These are phyloP conservation scores for Vigna nakashimae DNA, from an alignment of 306 rosid species.

Conservation along the genomic window DNA sequence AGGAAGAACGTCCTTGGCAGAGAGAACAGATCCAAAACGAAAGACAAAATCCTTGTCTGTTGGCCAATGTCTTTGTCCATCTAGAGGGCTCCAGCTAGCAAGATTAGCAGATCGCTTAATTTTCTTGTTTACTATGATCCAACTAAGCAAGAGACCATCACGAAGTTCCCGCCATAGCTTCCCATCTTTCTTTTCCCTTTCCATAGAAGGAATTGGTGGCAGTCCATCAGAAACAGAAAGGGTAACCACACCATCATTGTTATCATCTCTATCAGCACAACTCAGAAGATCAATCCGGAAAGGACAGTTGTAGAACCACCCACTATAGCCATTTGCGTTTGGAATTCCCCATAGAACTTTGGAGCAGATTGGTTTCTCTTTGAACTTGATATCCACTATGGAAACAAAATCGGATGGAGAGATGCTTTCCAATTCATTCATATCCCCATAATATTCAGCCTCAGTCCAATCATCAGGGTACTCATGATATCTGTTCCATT, in stretches of 20 bases:
- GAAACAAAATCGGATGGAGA: conserved; percentile 88
- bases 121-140: conserved; percentile 82
- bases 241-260: conserved; percentile 62
- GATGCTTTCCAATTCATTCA: conserved; percentile 57
- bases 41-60: conserved; percentile 82
- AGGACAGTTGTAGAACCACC: conserved; percentile 92
- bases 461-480: conserved; percentile 90
- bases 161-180: conserved; percentile 85
- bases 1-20: conserved; percentile 82
- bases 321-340: conserved; percentile 66
- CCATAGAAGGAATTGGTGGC: conserved; percentile 74
- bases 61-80: conserved; percentile 96
- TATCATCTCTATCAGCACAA: conserved; percentile 64
- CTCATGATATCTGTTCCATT: conserved; percentile 57
- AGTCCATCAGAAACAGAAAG: conserved; percentile 82
- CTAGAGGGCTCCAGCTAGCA: conserved; percentile 90
- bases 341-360: conserved; percentile 92
- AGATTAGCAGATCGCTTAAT: conserved; percentile 88
- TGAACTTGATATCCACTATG: conserved; percentile 76
- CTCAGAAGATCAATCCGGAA: conserved; percentile 83
- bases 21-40: conserved; percentile 83
- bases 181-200: conserved; percentile 84
- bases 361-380: conserved; percentile 77
- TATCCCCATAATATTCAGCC: conserved; percentile 83
- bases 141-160: conserved; percentile 80